These are phyloP conservation scores for Pseudozyma pruni DNA, from an alignment of 1,284 basidiomycete genomes.

Conservation along the genomic window DNA sequence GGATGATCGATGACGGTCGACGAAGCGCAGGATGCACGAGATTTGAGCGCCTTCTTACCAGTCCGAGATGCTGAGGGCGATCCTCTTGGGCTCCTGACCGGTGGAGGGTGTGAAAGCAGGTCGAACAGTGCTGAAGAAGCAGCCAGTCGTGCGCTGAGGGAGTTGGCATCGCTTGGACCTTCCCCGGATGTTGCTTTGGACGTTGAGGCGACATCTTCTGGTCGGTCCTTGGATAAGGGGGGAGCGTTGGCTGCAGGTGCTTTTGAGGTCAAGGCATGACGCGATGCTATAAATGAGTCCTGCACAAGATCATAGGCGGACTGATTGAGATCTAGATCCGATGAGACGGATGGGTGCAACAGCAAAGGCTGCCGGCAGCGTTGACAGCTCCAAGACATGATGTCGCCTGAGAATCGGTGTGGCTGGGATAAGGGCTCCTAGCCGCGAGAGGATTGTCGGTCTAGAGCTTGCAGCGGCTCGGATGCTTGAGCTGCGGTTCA, in stretches of 20 bases:
- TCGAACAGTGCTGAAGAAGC: constrained; percentile 40
- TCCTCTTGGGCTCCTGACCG: background rate
- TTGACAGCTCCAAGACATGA: constrained; percentile 60
- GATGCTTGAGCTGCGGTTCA: too few species aligned
- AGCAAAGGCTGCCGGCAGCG: constrained; percentile 54
- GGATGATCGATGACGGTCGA: constrained; percentile 80
- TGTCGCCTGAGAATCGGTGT: too few species aligned
- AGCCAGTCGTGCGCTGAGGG: constrained; percentile 31
- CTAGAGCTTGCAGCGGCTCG: too few species aligned
- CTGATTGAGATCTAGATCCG: constrained; percentile 52
- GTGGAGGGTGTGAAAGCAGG: constrained; percentile 34
- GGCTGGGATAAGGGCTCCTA: too few species aligned
- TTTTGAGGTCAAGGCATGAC: background rate
- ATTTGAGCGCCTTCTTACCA: constrained; percentile 13
- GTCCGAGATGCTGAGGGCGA: constrained; percentile 9
- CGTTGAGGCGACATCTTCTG: background rate
- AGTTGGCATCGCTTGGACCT: constrained; percentile 23
- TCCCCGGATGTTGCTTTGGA: background rate
- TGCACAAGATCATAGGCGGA: constrained; percentile 52
- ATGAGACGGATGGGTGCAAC: constrained; percentile 38
- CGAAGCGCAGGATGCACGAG: background rate
- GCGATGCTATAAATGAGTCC: constrained; percentile 37
- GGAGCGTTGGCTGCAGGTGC: background rate
- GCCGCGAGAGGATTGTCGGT: too few species aligned
- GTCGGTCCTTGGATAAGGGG: background rate